Evolutionary conservation across 768 basidiomycete genomes (phyloP).

Genomic region (Mycena olivaceomarginata): DNA sequence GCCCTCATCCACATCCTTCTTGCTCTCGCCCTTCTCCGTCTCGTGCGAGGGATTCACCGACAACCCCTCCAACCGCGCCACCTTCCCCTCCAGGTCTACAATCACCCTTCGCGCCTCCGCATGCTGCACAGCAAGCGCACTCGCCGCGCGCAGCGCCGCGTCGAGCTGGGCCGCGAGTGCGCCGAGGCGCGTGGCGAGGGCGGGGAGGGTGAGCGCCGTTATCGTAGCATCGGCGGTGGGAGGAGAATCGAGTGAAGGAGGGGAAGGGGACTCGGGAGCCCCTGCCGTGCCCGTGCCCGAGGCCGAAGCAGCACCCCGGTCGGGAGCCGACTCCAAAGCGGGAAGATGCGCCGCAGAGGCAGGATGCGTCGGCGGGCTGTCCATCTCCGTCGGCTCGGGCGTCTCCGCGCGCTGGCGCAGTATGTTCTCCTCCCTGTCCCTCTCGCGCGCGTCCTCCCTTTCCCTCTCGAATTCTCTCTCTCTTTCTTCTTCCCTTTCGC

Average conservation of each 20-base stretch:
- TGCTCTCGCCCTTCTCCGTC: too few relatives aligned
- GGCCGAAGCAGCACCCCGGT: too few relatives aligned
- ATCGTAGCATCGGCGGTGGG: neutral
- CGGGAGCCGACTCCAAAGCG: neutral
- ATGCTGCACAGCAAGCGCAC: constrained; percentile 86
- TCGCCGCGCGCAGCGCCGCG: constrained; percentile 82
- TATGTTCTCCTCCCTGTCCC: constrained; percentile 33
- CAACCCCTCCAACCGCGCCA: constrained; percentile 73
- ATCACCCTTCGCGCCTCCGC: constrained; percentile 84
- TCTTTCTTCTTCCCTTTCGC: neutral
- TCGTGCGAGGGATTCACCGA: too few relatives aligned
- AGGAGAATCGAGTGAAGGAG: neutral
- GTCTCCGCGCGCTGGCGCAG: constrained; percentile 41
- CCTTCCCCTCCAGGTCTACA: constrained; percentile 78
- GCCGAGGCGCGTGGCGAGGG: constrained; percentile 78
- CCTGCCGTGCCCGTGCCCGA: too few relatives aligned
- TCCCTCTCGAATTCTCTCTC: too few relatives aligned
- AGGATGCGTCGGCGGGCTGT: constrained; percentile 37
- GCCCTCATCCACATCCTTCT: too few relatives aligned
- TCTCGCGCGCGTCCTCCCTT: too few relatives aligned
- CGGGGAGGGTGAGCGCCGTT: constrained; percentile 61
- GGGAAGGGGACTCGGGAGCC: neutral
- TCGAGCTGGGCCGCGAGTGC: constrained; percentile 82
- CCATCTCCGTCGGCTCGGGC: constrained; percentile 26
- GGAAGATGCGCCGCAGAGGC: neutral